Conservation (phyloP, 768 basidiomycete genomes). For the Amanita molliuscula region DNA sequence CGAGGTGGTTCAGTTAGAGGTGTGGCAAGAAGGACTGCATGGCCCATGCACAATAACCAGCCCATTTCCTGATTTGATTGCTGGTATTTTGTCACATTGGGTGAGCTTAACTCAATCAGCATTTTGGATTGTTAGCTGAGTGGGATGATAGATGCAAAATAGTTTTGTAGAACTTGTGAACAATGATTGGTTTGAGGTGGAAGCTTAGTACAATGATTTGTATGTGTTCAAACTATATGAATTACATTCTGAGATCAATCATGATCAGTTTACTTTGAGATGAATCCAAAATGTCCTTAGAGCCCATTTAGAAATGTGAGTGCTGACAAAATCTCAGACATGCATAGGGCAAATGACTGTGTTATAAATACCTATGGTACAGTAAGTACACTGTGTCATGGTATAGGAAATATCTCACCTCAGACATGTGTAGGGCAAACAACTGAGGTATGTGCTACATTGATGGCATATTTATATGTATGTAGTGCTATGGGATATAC, state of each 20-base stretch:
- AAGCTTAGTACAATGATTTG: slow-evolving; percentile 2
- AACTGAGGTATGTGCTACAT: too few relatives aligned
- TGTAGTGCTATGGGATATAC: too few relatives aligned
- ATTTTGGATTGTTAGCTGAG: slow-evolving; percentile 1
- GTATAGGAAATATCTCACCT: too few relatives aligned
- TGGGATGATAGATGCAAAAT: slow-evolving; percentile 10
- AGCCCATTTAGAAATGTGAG: too few relatives aligned
- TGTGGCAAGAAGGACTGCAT: background rate
- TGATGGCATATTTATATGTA: too few relatives aligned
- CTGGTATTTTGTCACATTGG: slow-evolving; percentile 15
- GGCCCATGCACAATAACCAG: slow-evolving; percentile 2
- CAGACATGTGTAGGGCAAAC: too few relatives aligned
- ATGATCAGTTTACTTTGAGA: background rate
- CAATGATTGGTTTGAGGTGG: slow-evolving; percentile 13
- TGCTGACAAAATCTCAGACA: too few relatives aligned
- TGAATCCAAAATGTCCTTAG: background rate
- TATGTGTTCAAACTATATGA: slow-evolving; percentile 2
- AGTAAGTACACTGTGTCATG: too few relatives aligned
- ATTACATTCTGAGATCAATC: slow-evolving; percentile 2
- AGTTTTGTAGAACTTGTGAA: slow-evolving; percentile 12
- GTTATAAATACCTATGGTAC: too few relatives aligned
- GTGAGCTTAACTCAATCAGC: slow-evolving; percentile 8
- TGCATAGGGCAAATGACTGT: too few relatives aligned
- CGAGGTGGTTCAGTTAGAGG: slow-evolving; percentile 3
- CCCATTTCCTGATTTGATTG: slow-evolving; percentile 14